Conservation (phyloP, 257 asterid species). For the Ilex aquifolium region DNA sequence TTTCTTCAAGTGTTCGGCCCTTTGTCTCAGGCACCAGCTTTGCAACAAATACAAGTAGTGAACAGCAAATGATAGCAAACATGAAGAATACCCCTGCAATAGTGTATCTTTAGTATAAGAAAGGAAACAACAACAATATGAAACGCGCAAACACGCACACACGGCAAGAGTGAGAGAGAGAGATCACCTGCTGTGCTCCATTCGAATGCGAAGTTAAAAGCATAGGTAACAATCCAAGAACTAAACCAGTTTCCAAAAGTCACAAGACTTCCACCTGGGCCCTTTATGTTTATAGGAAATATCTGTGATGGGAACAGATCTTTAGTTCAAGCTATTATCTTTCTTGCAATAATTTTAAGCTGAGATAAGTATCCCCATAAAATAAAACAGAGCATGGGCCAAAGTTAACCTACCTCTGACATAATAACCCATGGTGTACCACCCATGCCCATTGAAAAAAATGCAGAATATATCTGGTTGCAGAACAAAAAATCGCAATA, state of each 20-base stretch:
- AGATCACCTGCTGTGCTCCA: slow-evolving; percentile 69
- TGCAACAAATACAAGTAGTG: slow-evolving; percentile 44
- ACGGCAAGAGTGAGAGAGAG: neutral
- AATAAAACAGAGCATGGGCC: neutral
- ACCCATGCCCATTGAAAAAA: slow-evolving; percentile 72
- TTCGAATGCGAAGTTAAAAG: slow-evolving; percentile 52
- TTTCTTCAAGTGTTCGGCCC: slow-evolving; percentile 73
- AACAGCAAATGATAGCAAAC: slow-evolving; percentile 31
- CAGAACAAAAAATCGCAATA: neutral
- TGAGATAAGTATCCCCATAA: neutral
- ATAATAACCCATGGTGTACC: slow-evolving; percentile 67
- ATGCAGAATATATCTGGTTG: slow-evolving; percentile 25
- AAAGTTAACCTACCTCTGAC: slow-evolving; percentile 52
- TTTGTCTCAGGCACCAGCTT: slow-evolving; percentile 83
- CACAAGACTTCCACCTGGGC: slow-evolving; percentile 55
- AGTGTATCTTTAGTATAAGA: neutral
- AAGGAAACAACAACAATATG: neutral
- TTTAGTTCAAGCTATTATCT: neutral
- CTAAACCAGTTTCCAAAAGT: slow-evolving; percentile 48
- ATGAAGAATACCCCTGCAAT: slow-evolving; percentile 43
- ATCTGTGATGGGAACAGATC: slow-evolving; percentile 33
- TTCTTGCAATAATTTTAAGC: neutral
- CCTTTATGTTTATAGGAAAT: slow-evolving; percentile 65
- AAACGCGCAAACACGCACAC: neutral
- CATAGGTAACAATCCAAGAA: slow-evolving; percentile 46